Percentiles rank a stretch among this genome's conserved stretches.
Evolutionary conservation across 495 filamentous ascomycete species (phyloP).

Genomic region (Neurospora discreta): DNA sequence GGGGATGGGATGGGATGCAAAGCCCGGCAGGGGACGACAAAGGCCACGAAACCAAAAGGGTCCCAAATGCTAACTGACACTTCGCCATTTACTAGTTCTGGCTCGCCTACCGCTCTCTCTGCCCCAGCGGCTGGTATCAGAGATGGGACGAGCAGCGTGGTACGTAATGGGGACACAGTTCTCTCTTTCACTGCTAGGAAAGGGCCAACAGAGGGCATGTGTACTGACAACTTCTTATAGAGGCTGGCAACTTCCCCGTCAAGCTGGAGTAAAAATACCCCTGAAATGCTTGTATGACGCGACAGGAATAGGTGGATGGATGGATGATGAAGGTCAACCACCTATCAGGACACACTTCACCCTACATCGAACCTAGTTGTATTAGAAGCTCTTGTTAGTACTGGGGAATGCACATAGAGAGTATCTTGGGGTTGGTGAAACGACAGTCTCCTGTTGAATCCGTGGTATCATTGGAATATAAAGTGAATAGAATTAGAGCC

Average conservation of each 20-base stretch:
- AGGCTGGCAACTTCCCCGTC: conserved; percentile 83
- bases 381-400: conserved; percentile 12
- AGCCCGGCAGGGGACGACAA: background rate
- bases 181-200: background rate
- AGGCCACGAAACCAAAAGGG: background rate
- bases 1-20: background rate
- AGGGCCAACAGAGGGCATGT: background rate
- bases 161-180: conserved; percentile 35
- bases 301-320: background rate
- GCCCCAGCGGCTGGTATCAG: conserved; percentile 87
- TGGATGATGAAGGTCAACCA: conserved; percentile 1
- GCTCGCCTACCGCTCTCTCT: conserved; percentile 90
- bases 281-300: background rate
- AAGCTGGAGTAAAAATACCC: conserved; percentile 40
- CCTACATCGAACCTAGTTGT: conserved; percentile 8
- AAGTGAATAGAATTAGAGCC: background rate
- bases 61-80: background rate
- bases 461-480: background rate
- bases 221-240: conserved; percentile 35
- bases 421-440: conserved; percentile 1
- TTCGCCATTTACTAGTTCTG: conserved; percentile 54
- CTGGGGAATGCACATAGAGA: conserved; percentile 22
- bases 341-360: background rate
- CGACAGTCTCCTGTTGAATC: background rate
- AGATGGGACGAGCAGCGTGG: conserved; percentile 97